These are phyloP conservation scores for Backusella westeae DNA, from an alignment of 192 early-diverging fungal genomes.

Conservation along the genomic window DNA sequence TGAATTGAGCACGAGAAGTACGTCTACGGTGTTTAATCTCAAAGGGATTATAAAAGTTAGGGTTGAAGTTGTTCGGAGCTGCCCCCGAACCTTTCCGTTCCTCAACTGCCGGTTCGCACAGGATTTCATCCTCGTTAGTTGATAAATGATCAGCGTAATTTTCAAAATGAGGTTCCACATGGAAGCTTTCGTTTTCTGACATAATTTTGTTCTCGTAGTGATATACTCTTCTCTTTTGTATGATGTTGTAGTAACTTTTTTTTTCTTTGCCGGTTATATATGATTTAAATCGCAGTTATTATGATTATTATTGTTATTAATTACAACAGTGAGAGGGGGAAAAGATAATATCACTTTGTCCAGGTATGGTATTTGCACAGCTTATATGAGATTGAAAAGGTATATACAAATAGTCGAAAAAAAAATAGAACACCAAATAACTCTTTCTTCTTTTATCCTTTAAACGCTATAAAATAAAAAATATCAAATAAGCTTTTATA, in stretches of 20 bases:
- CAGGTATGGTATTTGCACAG: not conserved
- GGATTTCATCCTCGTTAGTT: not conserved
- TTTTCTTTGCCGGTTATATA: not conserved
- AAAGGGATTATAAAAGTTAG: constrained; percentile 74
- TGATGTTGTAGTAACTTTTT: not conserved
- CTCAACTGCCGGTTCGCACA: not conserved
- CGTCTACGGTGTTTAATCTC: constrained; percentile 75
- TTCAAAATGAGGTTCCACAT: not conserved
- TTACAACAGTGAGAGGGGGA: not conserved
- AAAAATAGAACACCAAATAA: not conserved
- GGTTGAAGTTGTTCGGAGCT: constrained; percentile 45
- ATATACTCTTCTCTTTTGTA: not conserved
- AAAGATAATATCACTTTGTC: not conserved
- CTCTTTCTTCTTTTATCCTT: not conserved
- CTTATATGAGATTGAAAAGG: not conserved
- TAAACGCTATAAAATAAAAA: constrained; percentile 1
- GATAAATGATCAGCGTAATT: not conserved
- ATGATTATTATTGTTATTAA: not conserved
- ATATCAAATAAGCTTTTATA: not conserved
- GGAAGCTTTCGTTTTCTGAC: constrained; percentile 3
- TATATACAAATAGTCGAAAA: not conserved
- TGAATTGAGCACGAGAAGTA: constrained; percentile 70
- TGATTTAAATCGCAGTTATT: not conserved
- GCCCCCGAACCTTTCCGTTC: constrained; percentile 14
- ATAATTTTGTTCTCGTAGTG: not conserved